These are phyloP conservation scores for Globisporangium polare DNA, from an alignment of 352 stramenopile species.

Conservation along the genomic window DNA sequence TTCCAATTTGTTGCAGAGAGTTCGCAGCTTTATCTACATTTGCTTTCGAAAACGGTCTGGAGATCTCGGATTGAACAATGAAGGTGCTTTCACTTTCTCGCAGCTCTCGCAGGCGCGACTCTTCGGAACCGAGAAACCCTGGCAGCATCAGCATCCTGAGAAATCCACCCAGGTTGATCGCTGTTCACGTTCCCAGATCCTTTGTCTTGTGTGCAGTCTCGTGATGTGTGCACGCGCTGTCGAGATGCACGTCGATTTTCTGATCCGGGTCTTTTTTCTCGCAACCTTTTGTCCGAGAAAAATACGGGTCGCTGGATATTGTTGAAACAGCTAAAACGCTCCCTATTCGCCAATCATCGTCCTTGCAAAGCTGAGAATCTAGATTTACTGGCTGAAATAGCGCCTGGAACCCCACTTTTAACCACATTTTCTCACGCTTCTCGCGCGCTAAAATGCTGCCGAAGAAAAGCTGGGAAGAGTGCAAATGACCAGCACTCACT, in stretches of 20 bases:
- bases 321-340: background rate
- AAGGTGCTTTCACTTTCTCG: background rate
- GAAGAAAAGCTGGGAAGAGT: background rate
- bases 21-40: background rate
- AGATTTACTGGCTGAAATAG: background rate
- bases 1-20: background rate
- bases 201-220: background rate
- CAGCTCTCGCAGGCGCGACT: background rate
- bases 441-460: conserved; percentile 1
- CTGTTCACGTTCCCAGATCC: background rate
- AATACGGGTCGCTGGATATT: background rate
- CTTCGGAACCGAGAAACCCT: too few species aligned
- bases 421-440: background rate
- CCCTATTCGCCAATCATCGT: background rate
- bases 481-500: conserved; percentile 23
- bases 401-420: background rate
- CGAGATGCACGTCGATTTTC: background rate
- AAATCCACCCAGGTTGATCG: background rate
- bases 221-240: background rate
- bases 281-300: background rate
- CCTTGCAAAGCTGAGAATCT: background rate
- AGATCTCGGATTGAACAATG: conserved; percentile 1
- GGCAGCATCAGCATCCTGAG: background rate
- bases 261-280: conserved; percentile 3
- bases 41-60: background rate